Percentiles rank a stretch among this genome's conserved stretches.
Evolutionary conservation across 495 filamentous ascomycete species (phyloP).

Genomic region (Clohesyomyces aquaticus): DNA sequence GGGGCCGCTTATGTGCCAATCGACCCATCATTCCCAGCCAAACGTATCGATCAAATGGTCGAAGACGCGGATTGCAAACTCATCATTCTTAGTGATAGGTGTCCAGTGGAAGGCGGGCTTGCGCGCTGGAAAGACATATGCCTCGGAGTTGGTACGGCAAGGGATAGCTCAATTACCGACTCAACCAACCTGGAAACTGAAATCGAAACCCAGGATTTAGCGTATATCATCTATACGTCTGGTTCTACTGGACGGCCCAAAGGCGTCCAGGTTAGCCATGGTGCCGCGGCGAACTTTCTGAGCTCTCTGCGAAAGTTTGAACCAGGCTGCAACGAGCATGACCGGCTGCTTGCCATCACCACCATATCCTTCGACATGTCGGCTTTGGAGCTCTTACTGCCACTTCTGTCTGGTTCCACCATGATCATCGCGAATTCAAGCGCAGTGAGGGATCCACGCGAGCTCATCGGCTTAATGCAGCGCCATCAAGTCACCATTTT

Average conservation of each 20-base stretch:
- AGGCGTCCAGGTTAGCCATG: constrained; percentile 53
- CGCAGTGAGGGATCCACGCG: constrained; percentile 30
- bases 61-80: constrained; percentile 21
- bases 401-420: constrained; percentile 10
- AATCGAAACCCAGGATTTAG: constrained; percentile 5
- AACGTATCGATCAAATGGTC: constrained; percentile 29
- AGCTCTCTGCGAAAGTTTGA: constrained; percentile 25
- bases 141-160: background rate
- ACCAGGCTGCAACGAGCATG: constrained; percentile 23
- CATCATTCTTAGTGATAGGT: constrained; percentile 13
- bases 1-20: constrained; percentile 31
- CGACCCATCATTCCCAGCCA: constrained; percentile 26
- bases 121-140: background rate
- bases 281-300: constrained; percentile 49
- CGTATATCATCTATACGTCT: constrained; percentile 28
- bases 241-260: constrained; percentile 33
- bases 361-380: constrained; percentile 31
- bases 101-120: background rate
- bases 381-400: constrained; percentile 17
- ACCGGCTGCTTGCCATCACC: constrained; percentile 25
- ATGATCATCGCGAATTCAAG: constrained; percentile 28
- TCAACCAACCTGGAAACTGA: background rate
- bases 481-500: constrained; percentile 40
- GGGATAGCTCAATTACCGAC: background rate
- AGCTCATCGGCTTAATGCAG: constrained; percentile 36